phyloP scores from a whole-genome alignment of 805 yeast species.

The Candida quercuum region DNA sequence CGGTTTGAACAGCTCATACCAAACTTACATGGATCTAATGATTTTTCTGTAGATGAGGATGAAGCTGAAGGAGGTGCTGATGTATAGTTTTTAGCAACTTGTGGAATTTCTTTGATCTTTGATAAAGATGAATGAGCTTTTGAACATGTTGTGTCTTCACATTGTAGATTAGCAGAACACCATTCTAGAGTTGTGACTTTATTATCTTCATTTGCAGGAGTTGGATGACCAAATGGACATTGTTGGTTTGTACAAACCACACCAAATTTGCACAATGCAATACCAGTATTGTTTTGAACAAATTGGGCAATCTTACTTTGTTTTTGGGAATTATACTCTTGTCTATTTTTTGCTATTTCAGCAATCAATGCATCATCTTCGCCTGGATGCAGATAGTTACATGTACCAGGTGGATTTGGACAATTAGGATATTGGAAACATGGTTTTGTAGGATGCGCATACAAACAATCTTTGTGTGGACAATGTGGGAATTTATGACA shows the following conservation, averaged over 20 bases:
- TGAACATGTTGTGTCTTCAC: slow-evolving; percentile 56
- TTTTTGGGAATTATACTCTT: slow-evolving; percentile 38
- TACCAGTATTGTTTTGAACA: slow-evolving; percentile 36
- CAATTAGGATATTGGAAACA: slow-evolving; percentile 78
- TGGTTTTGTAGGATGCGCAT: slow-evolving; percentile 73
- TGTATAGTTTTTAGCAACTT: slow-evolving; percentile 14
- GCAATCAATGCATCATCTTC: slow-evolving; percentile 73
- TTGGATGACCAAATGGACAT: slow-evolving; percentile 91
- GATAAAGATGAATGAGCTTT: slow-evolving; percentile 83
- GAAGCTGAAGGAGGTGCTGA: slow-evolving; percentile 13
- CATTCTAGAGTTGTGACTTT: slow-evolving; percentile 63
- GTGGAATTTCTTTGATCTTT: slow-evolving; percentile 32
- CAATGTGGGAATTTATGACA: slow-evolving; percentile 73
- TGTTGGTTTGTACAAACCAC: slow-evolving; percentile 65
- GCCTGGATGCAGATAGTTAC: slow-evolving; percentile 78
- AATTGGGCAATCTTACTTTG: slow-evolving; percentile 26
- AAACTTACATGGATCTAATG: slow-evolving; percentile 79
- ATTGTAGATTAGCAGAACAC: slow-evolving; percentile 69
- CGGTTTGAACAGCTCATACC: slow-evolving; percentile 72
- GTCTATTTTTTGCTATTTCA: slow-evolving; percentile 58
- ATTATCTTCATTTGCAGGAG: slow-evolving; percentile 75
- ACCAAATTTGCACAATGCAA: slow-evolving; percentile 72
- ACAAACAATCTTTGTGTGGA: slow-evolving; percentile 56
- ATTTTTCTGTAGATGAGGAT: slow-evolving; percentile 36
- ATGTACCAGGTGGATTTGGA: slow-evolving; percentile 74